Evolutionary conservation across 352 stramenopile species (phyloP), one percentile per base, ranked within the genome.

Genomic region (Peronospora destructor): DNA sequence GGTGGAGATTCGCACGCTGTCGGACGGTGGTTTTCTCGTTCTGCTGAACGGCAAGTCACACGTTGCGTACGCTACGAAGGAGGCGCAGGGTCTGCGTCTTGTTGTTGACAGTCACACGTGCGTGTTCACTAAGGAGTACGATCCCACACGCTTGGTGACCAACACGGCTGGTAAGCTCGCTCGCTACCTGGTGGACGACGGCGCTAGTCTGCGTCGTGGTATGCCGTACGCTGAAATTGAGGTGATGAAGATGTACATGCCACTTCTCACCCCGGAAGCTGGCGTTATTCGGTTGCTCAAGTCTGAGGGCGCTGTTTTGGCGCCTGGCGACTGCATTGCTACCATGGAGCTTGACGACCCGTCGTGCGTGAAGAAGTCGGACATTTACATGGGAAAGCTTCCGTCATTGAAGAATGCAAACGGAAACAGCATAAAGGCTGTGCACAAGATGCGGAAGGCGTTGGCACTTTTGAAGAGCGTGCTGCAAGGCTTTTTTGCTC

Each of bases 191-290:
- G 95, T 99, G 21, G 76, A 95, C 26, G 94, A 99, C 60, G 96
- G 96, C 17, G 79, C 93, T 14, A 87, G 91, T 7, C 67, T 94
- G 26, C 79, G 79, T 64, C 80, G 82, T 34, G 81, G 79, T 30
- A 92, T 88, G 73, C 81, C 84, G 51, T 94, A 88, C 59, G 84
- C 82, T 30, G 84, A 94, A 58, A 87, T 94, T 12, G 84, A 94
- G 55, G 97, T 99, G n/a, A 99, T 99, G 97, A 99, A 99, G 81
- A 99, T 99, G 97, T 99, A 99, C 80, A 98, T 99, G 95, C 96
- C 96, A 17, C 78, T 99, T 33, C 87, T 97, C 52, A 97, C 97
- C 0, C 94, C 94, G 19, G 97, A 99, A 71, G 79, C 77, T 30
- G 97, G 97, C 76, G 70, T 97, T 4, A 96, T 99, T 45, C 85